Evolutionary conservation across 768 basidiomycete genomes (phyloP).

Genomic region (Psilocybe subaeruginosa): DNA sequence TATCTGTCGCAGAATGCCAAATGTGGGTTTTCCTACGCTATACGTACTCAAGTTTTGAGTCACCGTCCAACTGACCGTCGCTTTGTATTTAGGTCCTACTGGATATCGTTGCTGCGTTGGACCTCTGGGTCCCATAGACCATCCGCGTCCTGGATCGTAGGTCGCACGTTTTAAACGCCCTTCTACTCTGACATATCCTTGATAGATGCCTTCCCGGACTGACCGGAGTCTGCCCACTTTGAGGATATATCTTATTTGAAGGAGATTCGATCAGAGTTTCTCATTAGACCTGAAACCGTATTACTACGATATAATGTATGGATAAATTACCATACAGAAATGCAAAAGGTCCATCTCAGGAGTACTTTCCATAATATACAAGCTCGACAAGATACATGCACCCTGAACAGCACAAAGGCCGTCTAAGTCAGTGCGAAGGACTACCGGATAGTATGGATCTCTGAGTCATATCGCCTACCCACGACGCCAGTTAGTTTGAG

Average conservation of each 20-base stretch:
- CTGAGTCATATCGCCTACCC: no score
- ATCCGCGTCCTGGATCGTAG: neutral
- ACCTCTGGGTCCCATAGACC: neutral
- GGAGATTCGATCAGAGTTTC: neutral
- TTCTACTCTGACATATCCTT: neutral
- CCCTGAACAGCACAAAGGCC: no score
- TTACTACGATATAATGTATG: no score
- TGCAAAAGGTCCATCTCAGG: no score
- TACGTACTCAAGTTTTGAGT: neutral
- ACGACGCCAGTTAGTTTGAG: no score
- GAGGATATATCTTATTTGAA: neutral
- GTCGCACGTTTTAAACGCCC: neutral
- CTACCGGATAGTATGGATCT: no score
- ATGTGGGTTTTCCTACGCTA: no score
- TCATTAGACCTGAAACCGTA: neutral
- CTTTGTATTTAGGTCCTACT: neutral
- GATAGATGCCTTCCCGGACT: neutral
- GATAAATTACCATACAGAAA: no score
- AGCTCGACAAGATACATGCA: no score
- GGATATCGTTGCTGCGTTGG: conserved; percentile 6
- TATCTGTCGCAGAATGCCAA: neutral
- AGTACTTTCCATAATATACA: no score
- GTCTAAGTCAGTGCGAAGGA: no score
- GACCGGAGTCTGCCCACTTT: neutral
- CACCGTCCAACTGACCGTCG: no score